These are phyloP conservation scores for Leishmania braziliensis DNA, from an alignment of 208 protist genomes.

Conservation along the genomic window DNA sequence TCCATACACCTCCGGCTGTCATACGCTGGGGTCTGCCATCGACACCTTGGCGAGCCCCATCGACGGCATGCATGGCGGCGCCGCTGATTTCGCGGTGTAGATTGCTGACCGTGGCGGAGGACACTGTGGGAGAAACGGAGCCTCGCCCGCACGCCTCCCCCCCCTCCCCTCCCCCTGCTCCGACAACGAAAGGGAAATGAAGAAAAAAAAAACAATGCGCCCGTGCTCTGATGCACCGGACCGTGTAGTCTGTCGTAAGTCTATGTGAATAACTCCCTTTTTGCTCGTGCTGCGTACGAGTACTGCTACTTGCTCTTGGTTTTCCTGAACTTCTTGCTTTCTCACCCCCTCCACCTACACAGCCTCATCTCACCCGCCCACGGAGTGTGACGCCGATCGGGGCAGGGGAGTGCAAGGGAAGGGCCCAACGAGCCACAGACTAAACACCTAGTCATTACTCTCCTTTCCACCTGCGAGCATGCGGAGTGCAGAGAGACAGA, in stretches of 20 bases:
- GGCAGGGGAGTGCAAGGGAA: background rate
- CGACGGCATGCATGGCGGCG: background rate
- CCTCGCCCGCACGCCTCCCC: background rate
- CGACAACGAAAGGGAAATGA: background rate
- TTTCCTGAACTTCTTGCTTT: background rate
- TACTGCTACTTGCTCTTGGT: background rate
- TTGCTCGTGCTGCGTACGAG: background rate
- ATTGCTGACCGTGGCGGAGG: background rate
- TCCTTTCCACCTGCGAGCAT: background rate
- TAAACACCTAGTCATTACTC: background rate
- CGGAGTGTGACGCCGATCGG: background rate
- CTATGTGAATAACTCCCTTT: background rate
- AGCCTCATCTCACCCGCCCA: background rate
- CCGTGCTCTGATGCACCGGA: background rate
- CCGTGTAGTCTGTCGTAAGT: background rate
- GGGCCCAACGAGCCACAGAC: background rate
- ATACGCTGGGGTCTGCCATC: constrained; percentile 43
- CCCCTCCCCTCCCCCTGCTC: background rate
- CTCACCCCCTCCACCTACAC: background rate
- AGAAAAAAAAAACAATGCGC: background rate
- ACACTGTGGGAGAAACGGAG: background rate
- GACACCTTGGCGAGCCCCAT: constrained; percentile 7
- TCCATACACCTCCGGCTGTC: constrained; percentile 33
- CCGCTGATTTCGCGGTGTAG: background rate
- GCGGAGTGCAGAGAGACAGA: background rate